Evolutionary conservation across 1,284 basidiomycete genomes (phyloP).

Genomic region (Rhodofomes roseus): DNA sequence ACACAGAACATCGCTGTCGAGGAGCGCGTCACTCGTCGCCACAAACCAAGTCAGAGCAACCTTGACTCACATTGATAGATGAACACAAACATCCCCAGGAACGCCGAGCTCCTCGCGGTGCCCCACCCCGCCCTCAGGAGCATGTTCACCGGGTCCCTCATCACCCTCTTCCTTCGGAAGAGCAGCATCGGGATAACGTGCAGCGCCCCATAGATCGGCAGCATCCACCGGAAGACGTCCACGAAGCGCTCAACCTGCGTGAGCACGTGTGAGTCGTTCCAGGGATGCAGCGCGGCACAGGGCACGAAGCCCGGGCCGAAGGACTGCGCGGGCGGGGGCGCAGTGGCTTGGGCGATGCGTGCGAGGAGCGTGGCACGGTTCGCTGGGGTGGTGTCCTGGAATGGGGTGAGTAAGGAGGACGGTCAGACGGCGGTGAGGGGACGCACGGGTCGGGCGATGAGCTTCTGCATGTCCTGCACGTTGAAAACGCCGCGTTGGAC

Average conservation of each 20-base stretch:
- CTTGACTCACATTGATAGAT: conserved; percentile 74
- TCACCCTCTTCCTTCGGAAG: conserved; percentile 65
- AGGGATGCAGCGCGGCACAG: conserved; percentile 78
- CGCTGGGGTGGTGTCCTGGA: conserved; percentile 37
- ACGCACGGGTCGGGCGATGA: conserved; percentile 47
- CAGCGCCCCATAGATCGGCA: conserved; percentile 84
- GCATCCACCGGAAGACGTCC: conserved; percentile 82
- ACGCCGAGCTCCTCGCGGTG: conserved; percentile 83
- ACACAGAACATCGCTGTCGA: conserved; percentile 68
- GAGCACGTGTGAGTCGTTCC: conserved; percentile 63
- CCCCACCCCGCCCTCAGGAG: conserved; percentile 66
- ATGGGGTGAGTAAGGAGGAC: neutral
- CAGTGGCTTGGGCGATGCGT: conserved; percentile 31
- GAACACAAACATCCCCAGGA: conserved; percentile 82
- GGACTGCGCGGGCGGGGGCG: conserved; percentile 26
- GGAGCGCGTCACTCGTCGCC: neutral
- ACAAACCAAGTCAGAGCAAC: too few species aligned
- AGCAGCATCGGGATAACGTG: conserved; percentile 86
- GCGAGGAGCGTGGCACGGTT: conserved; percentile 37
- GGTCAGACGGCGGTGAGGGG: neutral
- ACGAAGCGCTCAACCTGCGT: conserved; percentile 77
- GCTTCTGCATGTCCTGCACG: conserved; percentile 48
- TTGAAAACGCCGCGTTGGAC: conserved; percentile 58
- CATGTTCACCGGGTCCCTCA: conserved; percentile 60
- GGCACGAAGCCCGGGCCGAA: conserved; percentile 59